Base-by-base conservation (phyloP, 2,329 filamentous ascomycete genomes). In the Penicillium vulpinum region DNA sequence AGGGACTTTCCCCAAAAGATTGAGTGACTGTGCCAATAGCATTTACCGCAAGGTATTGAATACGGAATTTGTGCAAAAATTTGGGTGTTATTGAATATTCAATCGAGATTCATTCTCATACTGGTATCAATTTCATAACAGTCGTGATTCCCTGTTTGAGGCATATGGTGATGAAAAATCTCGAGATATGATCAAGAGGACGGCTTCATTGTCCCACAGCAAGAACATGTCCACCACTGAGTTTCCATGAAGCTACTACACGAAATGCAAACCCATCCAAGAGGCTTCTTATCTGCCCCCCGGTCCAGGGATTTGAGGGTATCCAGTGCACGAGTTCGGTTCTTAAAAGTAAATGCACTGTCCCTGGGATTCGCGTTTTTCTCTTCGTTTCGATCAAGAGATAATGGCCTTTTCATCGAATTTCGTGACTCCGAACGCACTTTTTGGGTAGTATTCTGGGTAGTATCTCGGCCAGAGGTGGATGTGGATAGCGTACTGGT, bases 221-320 rank as follows among this genome's bases (percentile, higher is more conserved):
- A 75, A 15, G 81, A 80, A 63, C 85, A 88, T 5, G 83, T 86
- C 85, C 84, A 87, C 84, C 84, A 88, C 63, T 84, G 74, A 21
- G 78, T 79, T 68, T 87, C 85, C 83, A 87, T 87, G 58, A 85
- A 87, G 0, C 80, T 79, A 6, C 83, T 82, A 58, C 85, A 88
- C 6, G 74, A 71, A 50, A 75, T 64, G 67, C 85, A 88, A 52
- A 80, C 75, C 85, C 85, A 88, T 1, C 84, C 85, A 21, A 85
- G 64, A 2, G 81, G 78, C 44, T 79, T 73, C 38, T 75, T 76
- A 21, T 73, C 74, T n/a, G 72, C 71, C 24, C 76, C 76, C 22
- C 74, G 73, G 36, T 80, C 73, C 28, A 78, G 63, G 6, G 65
- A 64, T 15, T 70, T 66, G 3, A 79, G 65, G 0, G 68, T 65